Base-by-base conservation (phyloP, 768 basidiomycete genomes). In the Amanita rimosa region DNA sequence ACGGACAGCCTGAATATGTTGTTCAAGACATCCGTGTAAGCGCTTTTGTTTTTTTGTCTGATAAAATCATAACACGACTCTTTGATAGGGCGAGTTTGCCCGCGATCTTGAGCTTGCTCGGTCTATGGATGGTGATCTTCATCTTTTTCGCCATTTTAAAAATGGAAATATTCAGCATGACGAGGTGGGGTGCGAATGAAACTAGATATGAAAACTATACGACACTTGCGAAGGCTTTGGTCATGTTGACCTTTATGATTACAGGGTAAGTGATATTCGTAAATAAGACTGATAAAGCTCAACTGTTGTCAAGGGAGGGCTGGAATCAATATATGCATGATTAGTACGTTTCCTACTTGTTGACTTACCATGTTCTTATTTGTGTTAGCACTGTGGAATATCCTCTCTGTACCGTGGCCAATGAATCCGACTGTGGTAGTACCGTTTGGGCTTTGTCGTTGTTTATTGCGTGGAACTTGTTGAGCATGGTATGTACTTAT, bases 291-390 rank as follows among this genome's bases (percentile, higher is more conserved):
- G 35, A 35, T 42, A 19, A 38, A 35, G 45, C 45, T 40, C 60
- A 33, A 55, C 37, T 4, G 46, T 50, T 55, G 26, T 55, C 6
- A 54, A 93, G 93, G 7, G 94, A 97, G 63, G 90, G 83, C 0
- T 98, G 95, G 95, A 97, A 97, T 61, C 81, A 84, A 56, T 96
- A 84, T 62, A 97, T 97, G 95, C 94, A 97, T 60, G 89, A 97
- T 65, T 95, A 81, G 89, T 93, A 61, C 59, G 84, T 66, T 24
- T 24, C 2, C 22, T 2, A 5, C 5, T 24, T 24, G 29, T 46
- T 13, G 11, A 17, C 14, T 14, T 27, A 51, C 36, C 29, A n/a
- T 21, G 35, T 51, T 40, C 17, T 39, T n/a, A 22, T 50, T 9
- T 43, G n/a, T 53, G 43, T 3, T 50, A 95, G 91, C 59, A 72